A percentile compares a stretch with the other conserved stretches of the same genome.
Conservation (phyloP, 257 asterid genomes). For the Eucommia ulmoides region DNA sequence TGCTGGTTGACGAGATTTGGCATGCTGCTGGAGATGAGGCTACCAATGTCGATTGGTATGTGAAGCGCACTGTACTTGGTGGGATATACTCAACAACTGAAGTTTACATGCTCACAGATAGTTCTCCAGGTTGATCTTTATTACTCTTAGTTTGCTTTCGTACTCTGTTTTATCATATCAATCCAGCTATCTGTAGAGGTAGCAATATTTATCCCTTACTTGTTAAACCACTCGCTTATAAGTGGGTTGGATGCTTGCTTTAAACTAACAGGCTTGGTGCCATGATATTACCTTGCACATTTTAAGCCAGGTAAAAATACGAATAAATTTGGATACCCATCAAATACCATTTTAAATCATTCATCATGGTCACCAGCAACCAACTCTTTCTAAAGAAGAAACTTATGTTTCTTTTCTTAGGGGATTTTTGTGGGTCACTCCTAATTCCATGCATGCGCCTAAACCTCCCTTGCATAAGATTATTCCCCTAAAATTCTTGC, state of each 20-base stretch:
- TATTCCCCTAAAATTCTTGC: no score
- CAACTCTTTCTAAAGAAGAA: no score
- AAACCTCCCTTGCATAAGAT: no score
- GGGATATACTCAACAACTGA: conserved; percentile 83
- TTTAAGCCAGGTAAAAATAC: no score
- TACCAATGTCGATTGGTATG: conserved; percentile 66
- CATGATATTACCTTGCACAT: no score
- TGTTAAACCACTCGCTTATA: neutral
- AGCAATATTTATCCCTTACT: neutral
- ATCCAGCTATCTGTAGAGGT: neutral
- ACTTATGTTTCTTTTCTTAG: no score
- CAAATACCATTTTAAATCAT: no score
- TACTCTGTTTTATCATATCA: neutral
- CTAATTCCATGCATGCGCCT: no score
- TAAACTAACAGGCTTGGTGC: no score
- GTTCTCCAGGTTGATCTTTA: conserved; percentile 57
- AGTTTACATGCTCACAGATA: conserved; percentile 82
- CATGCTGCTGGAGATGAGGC: conserved; percentile 80
- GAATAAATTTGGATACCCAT: no score
- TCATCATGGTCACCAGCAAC: no score
- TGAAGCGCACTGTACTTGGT: conserved; percentile 75
- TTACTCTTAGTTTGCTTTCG: conserved; percentile 3
- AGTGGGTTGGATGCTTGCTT: neutral
- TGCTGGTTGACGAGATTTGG: conserved; percentile 93
- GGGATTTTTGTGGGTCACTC: no score